Conservation (phyloP, 1,139 yeast species). For the Waltiozyma sp. region DNA sequence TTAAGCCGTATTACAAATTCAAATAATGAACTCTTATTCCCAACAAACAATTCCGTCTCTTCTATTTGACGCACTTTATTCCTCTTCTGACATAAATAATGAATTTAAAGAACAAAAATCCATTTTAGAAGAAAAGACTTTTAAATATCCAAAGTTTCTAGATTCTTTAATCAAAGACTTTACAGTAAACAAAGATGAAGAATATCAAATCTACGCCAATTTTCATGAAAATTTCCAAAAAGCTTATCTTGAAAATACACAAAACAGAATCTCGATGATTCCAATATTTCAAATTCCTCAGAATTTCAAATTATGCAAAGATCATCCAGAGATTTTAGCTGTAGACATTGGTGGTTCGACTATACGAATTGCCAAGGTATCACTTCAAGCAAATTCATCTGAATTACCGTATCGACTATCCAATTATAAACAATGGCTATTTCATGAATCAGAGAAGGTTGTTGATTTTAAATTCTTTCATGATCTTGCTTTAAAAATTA, state of each 20-base stretch:
- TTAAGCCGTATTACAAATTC: too few relatives aligned
- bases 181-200: not conserved
- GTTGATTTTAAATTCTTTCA: constrained; percentile 20
- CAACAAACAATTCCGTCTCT: too few relatives aligned
- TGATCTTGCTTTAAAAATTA: constrained; percentile 11
- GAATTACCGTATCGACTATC: not conserved
- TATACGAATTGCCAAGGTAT: constrained; percentile 5
- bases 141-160: not conserved
- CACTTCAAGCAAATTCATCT: not conserved
- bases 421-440: constrained; percentile 5
- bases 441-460: constrained; percentile 10
- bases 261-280: constrained; percentile 4
- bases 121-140: too few relatives aligned
- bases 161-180: not conserved
- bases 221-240: not conserved
- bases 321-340: constrained; percentile 4
- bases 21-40: too few relatives aligned
- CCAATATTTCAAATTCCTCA: constrained; percentile 1
- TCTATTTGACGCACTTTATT: too few relatives aligned
- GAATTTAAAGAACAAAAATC: too few relatives aligned
- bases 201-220: not conserved
- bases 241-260: not conserved
- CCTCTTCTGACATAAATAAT: too few relatives aligned
- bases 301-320: not conserved
- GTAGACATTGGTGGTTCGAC: constrained; percentile 19